Percentiles rank a stretch among this genome's conserved stretches.
Evolutionary conservation across 306 rosid species (phyloP).

Genomic region (Clitoria ternatea): DNA sequence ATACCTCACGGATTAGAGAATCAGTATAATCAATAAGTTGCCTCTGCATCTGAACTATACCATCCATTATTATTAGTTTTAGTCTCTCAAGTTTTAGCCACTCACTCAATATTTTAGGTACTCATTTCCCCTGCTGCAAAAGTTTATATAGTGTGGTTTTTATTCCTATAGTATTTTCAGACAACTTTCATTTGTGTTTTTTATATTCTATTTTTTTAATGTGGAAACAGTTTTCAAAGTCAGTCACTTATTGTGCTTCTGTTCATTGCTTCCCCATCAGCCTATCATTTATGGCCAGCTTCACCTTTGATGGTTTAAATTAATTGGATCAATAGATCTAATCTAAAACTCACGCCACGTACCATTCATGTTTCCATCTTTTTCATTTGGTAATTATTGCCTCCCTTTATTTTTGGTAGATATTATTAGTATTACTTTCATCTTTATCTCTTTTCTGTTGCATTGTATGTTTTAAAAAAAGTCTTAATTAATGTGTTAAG

Average conservation of each 20-base stretch:
- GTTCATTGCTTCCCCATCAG: conserved; percentile 27
- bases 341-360: conserved; percentile 46
- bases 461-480: too few relatives aligned
- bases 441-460: background rate
- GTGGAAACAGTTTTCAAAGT: conserved; percentile 13
- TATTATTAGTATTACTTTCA: background rate
- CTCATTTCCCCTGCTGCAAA: conserved; percentile 10
- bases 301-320: background rate
- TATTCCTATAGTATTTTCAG: conserved; percentile 6
- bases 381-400: conserved; percentile 38
- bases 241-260: conserved; percentile 25
- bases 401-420: background rate
- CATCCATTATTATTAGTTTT: conserved; percentile 50
- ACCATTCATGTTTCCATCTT: conserved; percentile 29
- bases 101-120: conserved; percentile 20
- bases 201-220: background rate
- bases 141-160: conserved; percentile 20
- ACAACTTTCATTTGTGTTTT: conserved; percentile 12
- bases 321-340: conserved; percentile 35
- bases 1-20: conserved; percentile 72
- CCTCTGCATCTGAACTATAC: conserved; percentile 47
- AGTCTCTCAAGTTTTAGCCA: conserved; percentile 17
- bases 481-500: too few relatives aligned
- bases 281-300: conserved; percentile 26
- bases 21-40: conserved; percentile 48